Evolutionary conservation across 768 basidiomycete genomes (phyloP), one percentile per base, ranked within the genome.

Genomic region (Vararia minispora): DNA sequence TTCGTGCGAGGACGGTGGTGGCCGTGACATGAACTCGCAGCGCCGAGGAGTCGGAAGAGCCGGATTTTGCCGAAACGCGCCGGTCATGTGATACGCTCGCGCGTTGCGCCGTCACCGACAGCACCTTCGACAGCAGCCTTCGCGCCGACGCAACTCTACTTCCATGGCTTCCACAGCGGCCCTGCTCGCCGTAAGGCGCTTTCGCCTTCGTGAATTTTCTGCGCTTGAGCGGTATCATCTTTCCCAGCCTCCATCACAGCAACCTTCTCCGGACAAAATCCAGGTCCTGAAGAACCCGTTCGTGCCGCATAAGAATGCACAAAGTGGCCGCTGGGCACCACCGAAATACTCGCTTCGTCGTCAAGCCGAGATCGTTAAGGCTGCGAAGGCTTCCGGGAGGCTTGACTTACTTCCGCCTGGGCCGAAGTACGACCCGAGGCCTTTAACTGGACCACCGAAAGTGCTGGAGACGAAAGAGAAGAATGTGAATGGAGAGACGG

Each of bases 341-440:
- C 67, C 86, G 9, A 72, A 70, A 43, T 79, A 81, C 48, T 88
- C 85, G 4, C 58, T 81, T 18, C 73, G 87, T 14, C 72, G 74
- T 24, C 86, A 90, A 56, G 82, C 81, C 9, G 80, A 83, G 28
- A 65, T 90, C 25, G 62, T 88, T 33, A 88, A 85, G 61, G 68
- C 67, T 35, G 87, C 87, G 3, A 71, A 71, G 42, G 58, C 58
- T 17, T 59, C 62, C 16, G 69, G 67, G 24, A 63, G 64, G 28
- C 53, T 79, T 30, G 66, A 76, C 27, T 56, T 83, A 6, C 64
- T 90, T 4, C 86, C 86, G 0, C 71, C 76, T 1, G 71, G 86
- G 2, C 74, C 72, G 1, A 87, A 87, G 63, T 55, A 68, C 29
- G 45, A 46, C 12, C 42, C 43, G 3, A 42, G 47, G 31, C 54